phyloP scores from a whole-genome alignment of 176 grass and related monocot genomes.

The Otatea glauca region DNA sequence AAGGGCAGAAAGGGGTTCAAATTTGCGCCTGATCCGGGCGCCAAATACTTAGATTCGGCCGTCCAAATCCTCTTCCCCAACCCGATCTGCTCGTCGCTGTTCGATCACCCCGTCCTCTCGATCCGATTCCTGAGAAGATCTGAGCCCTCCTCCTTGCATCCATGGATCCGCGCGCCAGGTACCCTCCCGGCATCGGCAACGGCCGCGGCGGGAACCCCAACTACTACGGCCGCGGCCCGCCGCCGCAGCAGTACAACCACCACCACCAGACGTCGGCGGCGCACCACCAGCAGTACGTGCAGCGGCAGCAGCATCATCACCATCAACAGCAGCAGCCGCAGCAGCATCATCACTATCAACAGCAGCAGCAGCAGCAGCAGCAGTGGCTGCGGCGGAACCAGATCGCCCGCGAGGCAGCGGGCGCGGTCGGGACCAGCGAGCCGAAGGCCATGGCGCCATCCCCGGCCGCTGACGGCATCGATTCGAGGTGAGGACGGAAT shows the following conservation, averaged over 20 bases:
- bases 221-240: constrained; percentile 52
- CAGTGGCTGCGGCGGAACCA: constrained; percentile 82
- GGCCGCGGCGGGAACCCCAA: constrained; percentile 62
- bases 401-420: constrained; percentile 48
- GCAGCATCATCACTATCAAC: constrained; percentile 28
- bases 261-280: constrained; percentile 43
- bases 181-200: constrained; percentile 69
- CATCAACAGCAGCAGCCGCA: constrained; percentile 36
- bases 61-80: constrained; percentile 2
- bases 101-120: constrained; percentile 14
- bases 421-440: constrained; percentile 38
- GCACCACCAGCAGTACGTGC: constrained; percentile 64
- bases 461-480: constrained; percentile 33
- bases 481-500: constrained; percentile 59
- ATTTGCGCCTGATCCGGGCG: constrained; percentile 43
- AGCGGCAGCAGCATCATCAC: constrained; percentile 46
- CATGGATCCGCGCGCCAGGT: constrained; percentile 89
- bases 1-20: constrained; percentile 37
- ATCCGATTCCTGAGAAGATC: constrained; percentile 42
- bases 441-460: constrained; percentile 50
- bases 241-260: constrained; percentile 49
- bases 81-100: constrained; percentile 28
- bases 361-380: constrained; percentile 58
- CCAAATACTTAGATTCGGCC: constrained; percentile 31
- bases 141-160: constrained; percentile 14